These are phyloP conservation scores for Arctium minus DNA, from an alignment of 129 eudicot species.

Conservation along the genomic window DNA sequence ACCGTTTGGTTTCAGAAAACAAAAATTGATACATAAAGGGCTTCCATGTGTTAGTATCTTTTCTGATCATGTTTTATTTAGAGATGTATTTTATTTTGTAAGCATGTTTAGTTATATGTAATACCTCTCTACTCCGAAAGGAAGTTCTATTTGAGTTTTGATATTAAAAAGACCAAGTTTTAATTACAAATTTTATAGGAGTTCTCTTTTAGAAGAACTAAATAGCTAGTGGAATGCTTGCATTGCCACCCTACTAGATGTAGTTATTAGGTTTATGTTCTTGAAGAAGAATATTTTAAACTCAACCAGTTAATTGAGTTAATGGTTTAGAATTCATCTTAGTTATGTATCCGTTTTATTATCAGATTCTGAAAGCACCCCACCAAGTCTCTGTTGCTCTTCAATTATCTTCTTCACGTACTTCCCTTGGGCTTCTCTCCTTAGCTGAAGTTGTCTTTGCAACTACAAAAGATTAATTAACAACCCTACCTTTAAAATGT, in stretches of 20 bases:
- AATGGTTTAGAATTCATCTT: background rate
- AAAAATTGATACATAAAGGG: background rate
- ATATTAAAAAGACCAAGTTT: too few species aligned
- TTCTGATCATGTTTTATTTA: background rate
- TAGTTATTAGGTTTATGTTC: background rate
- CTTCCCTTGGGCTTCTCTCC: slow-evolving; percentile 22
- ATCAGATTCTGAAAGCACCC: slow-evolving; percentile 44
- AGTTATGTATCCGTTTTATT: slow-evolving; percentile 26
- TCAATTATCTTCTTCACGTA: slow-evolving; percentile 50
- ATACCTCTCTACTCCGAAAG: too few species aligned
- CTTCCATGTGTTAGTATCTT: background rate
- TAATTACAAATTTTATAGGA: too few species aligned
- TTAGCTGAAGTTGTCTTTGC: slow-evolving; percentile 54
- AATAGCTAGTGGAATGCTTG: background rate
- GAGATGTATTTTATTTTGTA: background rate
- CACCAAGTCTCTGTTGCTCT: slow-evolving; percentile 58
- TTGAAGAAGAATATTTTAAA: background rate
- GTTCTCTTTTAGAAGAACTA: background rate
- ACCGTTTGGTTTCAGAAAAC: too few species aligned
- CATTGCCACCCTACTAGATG: background rate
- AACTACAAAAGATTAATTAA: slow-evolving; percentile 27
- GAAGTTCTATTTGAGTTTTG: background rate
- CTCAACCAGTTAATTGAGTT: background rate
- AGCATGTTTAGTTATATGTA: background rate
- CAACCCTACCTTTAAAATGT: background rate